Conservation (phyloP, 2,329 filamentous ascomycete species). For the Didymella pomorum region DNA sequence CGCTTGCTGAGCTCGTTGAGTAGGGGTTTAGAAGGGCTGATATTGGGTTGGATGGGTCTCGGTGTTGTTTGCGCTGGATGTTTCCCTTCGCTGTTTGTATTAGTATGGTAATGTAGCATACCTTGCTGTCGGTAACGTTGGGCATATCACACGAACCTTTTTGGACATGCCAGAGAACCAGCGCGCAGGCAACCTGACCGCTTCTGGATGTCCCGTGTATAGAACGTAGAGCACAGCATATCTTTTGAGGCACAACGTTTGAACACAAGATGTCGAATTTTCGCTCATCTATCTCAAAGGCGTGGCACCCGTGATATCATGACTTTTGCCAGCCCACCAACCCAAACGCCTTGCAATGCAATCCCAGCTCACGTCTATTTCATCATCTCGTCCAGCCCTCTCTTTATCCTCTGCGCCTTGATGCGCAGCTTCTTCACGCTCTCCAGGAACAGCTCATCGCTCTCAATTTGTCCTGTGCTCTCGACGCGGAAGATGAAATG, state of each 20-base stretch:
- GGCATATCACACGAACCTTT: not conserved
- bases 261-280: slow-evolving; percentile 3
- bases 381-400: slow-evolving; percentile 65
- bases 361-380: slow-evolving; percentile 13
- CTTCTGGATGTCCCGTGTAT: not conserved
- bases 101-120: slow-evolving; percentile 3
- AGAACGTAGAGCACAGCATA: not conserved
- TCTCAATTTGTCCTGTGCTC: slow-evolving; percentile 93
- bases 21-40: not conserved
- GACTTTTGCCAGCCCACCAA: slow-evolving; percentile 26
- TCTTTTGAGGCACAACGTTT: not conserved
- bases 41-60: not conserved
- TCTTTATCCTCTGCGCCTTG: slow-evolving; percentile 79
- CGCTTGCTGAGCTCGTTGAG: slow-evolving; percentile 34
- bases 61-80: not conserved
- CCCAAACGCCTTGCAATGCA: slow-evolving; percentile 41
- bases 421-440: slow-evolving; percentile 83
- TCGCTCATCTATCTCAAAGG: slow-evolving; percentile 11
- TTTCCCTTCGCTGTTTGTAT: slow-evolving; percentile 10
- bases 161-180: not conserved
- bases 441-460: slow-evolving; percentile 92
- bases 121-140: not conserved
- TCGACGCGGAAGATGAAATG: slow-evolving; percentile 98
- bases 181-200: not conserved
- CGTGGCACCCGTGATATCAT: slow-evolving; percentile 20